Base-by-base conservation (phyloP, 371 early-diverging fungal genomes). In the Actinomucor elegans region DNA sequence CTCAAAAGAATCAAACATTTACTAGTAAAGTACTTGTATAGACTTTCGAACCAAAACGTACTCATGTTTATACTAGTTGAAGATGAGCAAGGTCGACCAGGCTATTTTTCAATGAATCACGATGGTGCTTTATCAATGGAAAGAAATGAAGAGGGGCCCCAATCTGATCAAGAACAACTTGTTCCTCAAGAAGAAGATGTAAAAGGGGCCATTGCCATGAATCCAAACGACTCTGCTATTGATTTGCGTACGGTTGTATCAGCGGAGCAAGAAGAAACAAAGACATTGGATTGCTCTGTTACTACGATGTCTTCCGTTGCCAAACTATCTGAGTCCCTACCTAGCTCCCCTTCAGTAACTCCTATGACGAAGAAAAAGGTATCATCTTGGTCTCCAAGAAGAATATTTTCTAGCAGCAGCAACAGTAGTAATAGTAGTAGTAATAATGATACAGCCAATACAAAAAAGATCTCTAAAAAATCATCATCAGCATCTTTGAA, bases 141-240 rank as follows among this genome's bases (percentile, higher is more conserved):
- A 40, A 40, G 40, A 40, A 40, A 23, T 12, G 40, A 20, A 40
- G 23, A 40, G 40, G 40, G 40, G 40, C 40, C n/a, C n/a, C n/a
- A n/a, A n/a, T n/a, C n/a, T n/a, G n/a, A n/a, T n/a, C n/a, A n/a
- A n/a, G n/a, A n/a, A n/a, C n/a, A n/a, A n/a, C n/a, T n/a, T n/a
- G n/a, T n/a, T n/a, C n/a, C n/a, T n/a, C n/a, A n/a, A n/a, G n/a
- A n/a, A n/a, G n/a, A 52, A 37, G 11, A 34, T 17, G 6, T 21
- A 24, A 36, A 52, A 29, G 32, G 28, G 26, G 42, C 26, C 4
- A 31, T 23, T 15, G 21, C 29, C 18, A 27, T 24, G 26, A 45
- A 33, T 11, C 23, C 31, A n/a, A 46, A 47, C 32, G 55, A 55
- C 28, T 55, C 55, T 10, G 55, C 55, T 10, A 55, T 55, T 40